Conservation (phyloP, 306 rosid species). For the Cucurbita pepo region DNA sequence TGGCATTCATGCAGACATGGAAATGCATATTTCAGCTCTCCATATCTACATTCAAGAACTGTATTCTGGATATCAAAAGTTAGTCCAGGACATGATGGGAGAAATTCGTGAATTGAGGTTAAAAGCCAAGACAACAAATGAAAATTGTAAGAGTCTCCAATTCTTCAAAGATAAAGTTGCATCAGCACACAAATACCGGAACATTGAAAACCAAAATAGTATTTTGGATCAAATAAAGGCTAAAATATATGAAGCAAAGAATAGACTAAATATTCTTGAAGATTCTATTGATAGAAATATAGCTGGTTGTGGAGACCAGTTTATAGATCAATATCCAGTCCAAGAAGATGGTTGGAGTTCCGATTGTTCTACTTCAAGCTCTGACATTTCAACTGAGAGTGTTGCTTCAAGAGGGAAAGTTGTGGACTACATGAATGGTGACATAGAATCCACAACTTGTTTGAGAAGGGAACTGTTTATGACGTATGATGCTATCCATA, state of each 20-base stretch:
- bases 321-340: constrained; percentile 14
- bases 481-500: constrained; percentile 25
- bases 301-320: constrained; percentile 14
- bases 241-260: constrained; percentile 33
- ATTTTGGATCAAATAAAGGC: constrained; percentile 30
- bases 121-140: constrained; percentile 25
- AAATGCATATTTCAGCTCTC: constrained; percentile 19
- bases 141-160: constrained; percentile 14
- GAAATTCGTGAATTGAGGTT: constrained; percentile 34
- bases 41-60: constrained; percentile 18
- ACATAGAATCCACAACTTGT: constrained; percentile 13
- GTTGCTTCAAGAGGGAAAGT: constrained; percentile 23
- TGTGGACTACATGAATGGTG: constrained; percentile 9
- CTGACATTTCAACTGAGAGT: constrained; percentile 36
- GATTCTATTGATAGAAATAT: constrained; percentile 19
- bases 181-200: constrained; percentile 10
- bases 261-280: constrained; percentile 32
- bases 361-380: constrained; percentile 46
- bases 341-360: constrained; percentile 40
- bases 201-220: constrained; percentile 17
- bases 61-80: constrained; percentile 24
- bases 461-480: constrained; percentile 42
- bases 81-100: constrained; percentile 25
- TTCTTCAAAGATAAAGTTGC: constrained; percentile 11
- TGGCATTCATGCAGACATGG: constrained; percentile 23